Evolutionary conservation across 2,329 filamentous ascomycete species (phyloP), one percentile per base, ranked within the genome.

Genomic region (Phaeosphaeria sp.): DNA sequence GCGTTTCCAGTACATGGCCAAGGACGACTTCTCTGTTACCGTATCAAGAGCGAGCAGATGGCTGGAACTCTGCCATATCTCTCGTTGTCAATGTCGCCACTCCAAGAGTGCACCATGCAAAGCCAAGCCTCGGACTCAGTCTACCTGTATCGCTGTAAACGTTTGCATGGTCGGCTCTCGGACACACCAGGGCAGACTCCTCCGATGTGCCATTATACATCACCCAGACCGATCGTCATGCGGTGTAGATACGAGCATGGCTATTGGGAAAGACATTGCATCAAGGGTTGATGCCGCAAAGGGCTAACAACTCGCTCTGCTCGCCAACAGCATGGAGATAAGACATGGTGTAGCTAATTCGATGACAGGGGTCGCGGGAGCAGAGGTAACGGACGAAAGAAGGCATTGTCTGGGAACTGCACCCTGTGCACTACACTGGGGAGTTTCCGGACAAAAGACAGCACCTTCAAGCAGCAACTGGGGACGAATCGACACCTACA

Each of bases 271-370:
- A 36, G 46, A 3, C 20, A 17, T 42, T 51, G 43, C 25, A 45
- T 20, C 25, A 33, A 48, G 45, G 30, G 46, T 54, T 11, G 20
- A 45, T 45, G 40, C 25, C 18, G 40, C 27, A 42, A 36, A 24
- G 11, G 40, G 27, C 24, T 25, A 46, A 42, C 17, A 52, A 36
- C 27, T 33, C 39, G 17, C 45, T 25, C 25, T 24, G 11, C 15
- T 36, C 27, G 25, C 50, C 36, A 18, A 27, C 24, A 44, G 8
- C 49, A 51, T 43, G 39, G 49, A 51, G 24, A 51, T 51, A 51
- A 44, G 49, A 30, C 22, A 42, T 42, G 17, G 21, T 50, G 30
- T 13, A 17, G 22, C 21, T 18, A 40, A 24, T 21, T 51, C 30
- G 15, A 6, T 13, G 30, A 13, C 30, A 36, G 11, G 30, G 30